Evolutionary conservation across 441 rosid genomes (phyloP), one percentile per base, ranked within the genome.

Genomic region (Metrosideros polymorpha): DNA sequence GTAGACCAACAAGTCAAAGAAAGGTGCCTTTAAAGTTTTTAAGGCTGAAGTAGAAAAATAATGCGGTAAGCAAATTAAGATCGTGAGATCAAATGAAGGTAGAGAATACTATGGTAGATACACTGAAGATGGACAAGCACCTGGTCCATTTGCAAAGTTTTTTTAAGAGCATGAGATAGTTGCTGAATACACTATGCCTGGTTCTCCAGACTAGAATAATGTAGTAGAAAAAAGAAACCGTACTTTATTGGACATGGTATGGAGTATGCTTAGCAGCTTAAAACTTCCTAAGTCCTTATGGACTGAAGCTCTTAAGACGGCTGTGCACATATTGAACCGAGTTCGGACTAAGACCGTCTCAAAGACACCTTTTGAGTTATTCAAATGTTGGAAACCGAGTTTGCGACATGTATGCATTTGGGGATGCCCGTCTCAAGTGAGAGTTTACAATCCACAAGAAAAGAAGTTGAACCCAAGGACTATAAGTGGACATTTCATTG

Each of bases 151-250:
- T 89, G 66, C 57, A 84, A n/a, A 61, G 24, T 82, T 89, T 82
- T 45, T 82, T 86, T 27, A 89, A 84, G 61, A 88, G 43, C 6
- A 82, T 83, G 88, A 53, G 30, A 82, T 89, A 25, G 57, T 84
- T 50, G 83, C 86, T 43, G 82, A 45, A 45, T 45, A 45, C 49
- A 45, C 49, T 12, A 45, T 45, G 49, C 49, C 3, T 45, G 49
- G 49, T 2, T 45, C 10, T 45, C 49, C 49, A 3, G 49, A 45
- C 49, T 12, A 45, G 9, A 45, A 45, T 7, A 3, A 12, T 45
- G 49, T 45, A 45, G 49, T 12, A 45, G 49, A 45, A 45, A 45
- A 12, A 45, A 45, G 49, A 45, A 45, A 45, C 4, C 10, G 12
- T n/a, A 45, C 49, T 45, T 45, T 45, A 45, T 45, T 45, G 12